A percentile compares a stretch with the other conserved stretches of the same genome.
Conservation (phyloP, 345 rosid genomes). For the Iberis pinnata region DNA sequence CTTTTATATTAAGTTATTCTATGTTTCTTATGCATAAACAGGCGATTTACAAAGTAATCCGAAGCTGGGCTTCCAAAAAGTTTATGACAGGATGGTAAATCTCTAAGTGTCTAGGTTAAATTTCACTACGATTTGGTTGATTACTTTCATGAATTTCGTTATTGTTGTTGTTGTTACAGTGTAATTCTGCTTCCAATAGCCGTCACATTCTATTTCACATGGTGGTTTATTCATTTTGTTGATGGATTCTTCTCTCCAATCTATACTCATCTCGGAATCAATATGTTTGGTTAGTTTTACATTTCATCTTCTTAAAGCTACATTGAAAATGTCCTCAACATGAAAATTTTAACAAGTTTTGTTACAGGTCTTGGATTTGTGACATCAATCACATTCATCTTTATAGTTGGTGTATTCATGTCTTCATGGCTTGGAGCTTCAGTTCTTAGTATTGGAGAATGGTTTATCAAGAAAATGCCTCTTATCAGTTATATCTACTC, state of each 20-base stretch:
- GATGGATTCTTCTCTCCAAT: constrained; percentile 75
- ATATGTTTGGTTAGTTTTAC: constrained; percentile 48
- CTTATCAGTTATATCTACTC: constrained; percentile 59
- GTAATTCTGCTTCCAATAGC: constrained; percentile 67
- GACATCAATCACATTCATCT: constrained; percentile 68
- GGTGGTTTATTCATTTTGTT: constrained; percentile 71
- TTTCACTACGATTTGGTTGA: not conserved
- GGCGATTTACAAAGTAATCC: constrained; percentile 50
- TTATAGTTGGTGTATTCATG: constrained; percentile 64
- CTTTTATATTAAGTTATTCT: constrained; percentile 19
- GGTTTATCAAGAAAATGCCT: constrained; percentile 79
- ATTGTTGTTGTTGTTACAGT: constrained; percentile 27
- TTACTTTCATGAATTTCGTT: not conserved
- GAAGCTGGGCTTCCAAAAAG: constrained; percentile 72
- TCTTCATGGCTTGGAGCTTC: constrained; percentile 78
- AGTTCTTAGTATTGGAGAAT: constrained; percentile 61
- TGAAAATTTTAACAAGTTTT: not conserved
- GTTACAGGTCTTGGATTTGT: constrained; percentile 63
- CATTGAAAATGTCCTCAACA: not conserved
- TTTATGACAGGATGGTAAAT: constrained; percentile 68
- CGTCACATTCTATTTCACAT: constrained; percentile 61
- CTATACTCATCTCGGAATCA: constrained; percentile 57
- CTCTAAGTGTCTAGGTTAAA: not conserved
- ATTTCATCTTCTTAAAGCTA: too few relatives aligned
- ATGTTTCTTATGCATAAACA: constrained; percentile 18